Conservation (phyloP, 345 rosid species). For the Arabis hirsuta region DNA sequence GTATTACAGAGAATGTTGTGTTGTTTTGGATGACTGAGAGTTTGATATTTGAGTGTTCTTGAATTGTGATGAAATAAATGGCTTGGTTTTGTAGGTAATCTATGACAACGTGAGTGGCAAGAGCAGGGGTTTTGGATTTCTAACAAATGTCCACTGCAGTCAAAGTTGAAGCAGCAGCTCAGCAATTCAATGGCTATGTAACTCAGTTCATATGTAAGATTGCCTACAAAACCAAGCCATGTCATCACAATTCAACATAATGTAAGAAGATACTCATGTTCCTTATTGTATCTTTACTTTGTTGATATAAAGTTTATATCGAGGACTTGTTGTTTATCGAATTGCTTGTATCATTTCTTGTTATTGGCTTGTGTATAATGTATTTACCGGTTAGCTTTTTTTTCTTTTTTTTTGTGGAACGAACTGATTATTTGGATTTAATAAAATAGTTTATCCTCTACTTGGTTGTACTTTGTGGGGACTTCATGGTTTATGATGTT, state of each 20-base stretch:
- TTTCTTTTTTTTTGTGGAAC: not conserved
- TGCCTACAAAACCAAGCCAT: too few relatives aligned
- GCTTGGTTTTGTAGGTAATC: conserved; percentile 78
- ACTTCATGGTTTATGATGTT: not conserved
- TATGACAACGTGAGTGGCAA: conserved; percentile 93
- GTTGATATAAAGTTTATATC: not conserved
- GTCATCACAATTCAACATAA: too few relatives aligned
- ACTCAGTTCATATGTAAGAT: too few relatives aligned
- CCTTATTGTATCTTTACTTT: not conserved
- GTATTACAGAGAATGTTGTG: too few relatives aligned
- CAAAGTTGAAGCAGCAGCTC: conserved; percentile 85
- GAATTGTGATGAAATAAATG: conserved; percentile 23
- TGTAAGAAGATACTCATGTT: conserved; percentile 47
- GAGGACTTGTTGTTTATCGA: conserved; percentile 17
- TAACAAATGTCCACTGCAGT: conserved; percentile 81
- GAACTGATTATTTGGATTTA: not conserved
- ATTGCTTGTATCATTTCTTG: conserved; percentile 1
- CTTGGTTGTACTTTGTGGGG: conserved; percentile 21
- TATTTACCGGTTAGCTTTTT: not conserved
- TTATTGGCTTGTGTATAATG: conserved; percentile 26
- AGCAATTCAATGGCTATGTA: conserved; percentile 95
- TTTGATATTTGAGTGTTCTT: not conserved
- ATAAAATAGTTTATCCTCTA: not conserved
- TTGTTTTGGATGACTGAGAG: too few relatives aligned
- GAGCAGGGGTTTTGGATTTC: conserved; percentile 98